phyloP scores from a whole-genome alignment of 2,329 filamentous ascomycete genomes.

The Hymenotorrendiella dingleyae region DNA sequence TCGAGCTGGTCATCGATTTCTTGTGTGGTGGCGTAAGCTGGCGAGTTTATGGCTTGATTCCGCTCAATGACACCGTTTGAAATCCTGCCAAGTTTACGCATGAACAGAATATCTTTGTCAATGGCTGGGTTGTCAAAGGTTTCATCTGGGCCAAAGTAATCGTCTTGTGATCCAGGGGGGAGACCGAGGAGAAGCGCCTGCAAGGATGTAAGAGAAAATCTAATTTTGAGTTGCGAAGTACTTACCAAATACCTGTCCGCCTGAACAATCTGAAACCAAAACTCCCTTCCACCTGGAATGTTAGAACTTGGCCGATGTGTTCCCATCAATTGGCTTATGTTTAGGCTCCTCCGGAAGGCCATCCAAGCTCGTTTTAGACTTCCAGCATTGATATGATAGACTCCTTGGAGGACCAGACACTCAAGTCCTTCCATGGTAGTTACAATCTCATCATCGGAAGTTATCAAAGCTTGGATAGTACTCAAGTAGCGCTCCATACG shows the following conservation, averaged over 20 bases:
- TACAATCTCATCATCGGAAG: slow-evolving; percentile 32
- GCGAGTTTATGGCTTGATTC: slow-evolving; percentile 20
- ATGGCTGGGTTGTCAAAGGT: slow-evolving; percentile 23
- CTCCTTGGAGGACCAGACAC: slow-evolving; percentile 43
- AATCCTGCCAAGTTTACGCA: slow-evolving; percentile 18
- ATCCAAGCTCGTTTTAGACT: slow-evolving; percentile 45
- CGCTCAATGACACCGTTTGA: slow-evolving; percentile 25
- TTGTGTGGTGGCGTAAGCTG: slow-evolving; percentile 26
- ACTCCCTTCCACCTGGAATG: slow-evolving; percentile 2
- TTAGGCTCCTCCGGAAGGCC: slow-evolving; percentile 40
- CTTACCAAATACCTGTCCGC: slow-evolving; percentile 12
- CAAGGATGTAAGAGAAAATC: neutral
- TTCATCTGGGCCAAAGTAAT: slow-evolving; percentile 16
- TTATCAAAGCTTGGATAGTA: slow-evolving; percentile 20
- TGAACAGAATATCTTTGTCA: slow-evolving; percentile 19
- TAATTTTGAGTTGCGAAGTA: neutral
- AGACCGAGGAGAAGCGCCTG: slow-evolving; percentile 25
- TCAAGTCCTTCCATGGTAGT: slow-evolving; percentile 45
- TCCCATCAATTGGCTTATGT: slow-evolving; percentile 34
- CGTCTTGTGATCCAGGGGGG: slow-evolving; percentile 19
- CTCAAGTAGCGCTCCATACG: slow-evolving; percentile 25
- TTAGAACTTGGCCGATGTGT: slow-evolving; percentile 5
- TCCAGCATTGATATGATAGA: slow-evolving; percentile 42
- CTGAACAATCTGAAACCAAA: slow-evolving; percentile 13
- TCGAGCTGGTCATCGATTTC: slow-evolving; percentile 29